Evolutionary conservation across 768 basidiomycete species (phyloP), one percentile per base, ranked within the genome.

Genomic region (Tephrocybe sp.): DNA sequence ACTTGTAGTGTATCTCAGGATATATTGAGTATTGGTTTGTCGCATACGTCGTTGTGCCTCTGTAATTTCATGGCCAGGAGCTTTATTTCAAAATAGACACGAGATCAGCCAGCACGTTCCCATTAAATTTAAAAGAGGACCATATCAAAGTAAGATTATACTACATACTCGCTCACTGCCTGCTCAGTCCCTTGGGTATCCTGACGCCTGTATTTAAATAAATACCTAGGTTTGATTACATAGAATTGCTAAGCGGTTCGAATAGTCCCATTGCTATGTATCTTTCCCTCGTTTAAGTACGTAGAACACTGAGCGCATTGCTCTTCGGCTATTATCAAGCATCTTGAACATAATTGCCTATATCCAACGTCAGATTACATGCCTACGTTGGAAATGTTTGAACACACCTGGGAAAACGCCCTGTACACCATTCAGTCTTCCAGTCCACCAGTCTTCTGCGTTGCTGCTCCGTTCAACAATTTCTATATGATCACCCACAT

Each of bases 381-480:
- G 35, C 32, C 41, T 43, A 49, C 34, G 12, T 14, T 23, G n/a
- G 19, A 48, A 30, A 32, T 26, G 26, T 26, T 26, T 39, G 39
- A 30, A 58, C 65, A 65, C 71, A 80, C 89, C 91, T 49, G 95
- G 96, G 71, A 98, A 98, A 13, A 94, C 88, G 7, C 95, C 95
- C 65, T 91, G 82, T 54, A 67, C 65, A 6, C 93, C 93, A 57
- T 91, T 84, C 58, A 96, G 47, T 61, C 81, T 78, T 6, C 96
- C 95, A 22, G 94, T 97, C 96, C 96, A 98, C 95, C 95, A 98
- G 64, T 98, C 95, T 64, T 98, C 92, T 22, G 85, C 64, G 61
- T 84, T 94, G 6, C 79, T 80, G 14, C 87, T 85, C 68, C 81
- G 82, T 68, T 94, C 86, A 32, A 97, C 78, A 48, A 98, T 74